Evolutionary conservation across 75 land plant species (phyloP).

Genomic region (Ceratopteris richardii): DNA sequence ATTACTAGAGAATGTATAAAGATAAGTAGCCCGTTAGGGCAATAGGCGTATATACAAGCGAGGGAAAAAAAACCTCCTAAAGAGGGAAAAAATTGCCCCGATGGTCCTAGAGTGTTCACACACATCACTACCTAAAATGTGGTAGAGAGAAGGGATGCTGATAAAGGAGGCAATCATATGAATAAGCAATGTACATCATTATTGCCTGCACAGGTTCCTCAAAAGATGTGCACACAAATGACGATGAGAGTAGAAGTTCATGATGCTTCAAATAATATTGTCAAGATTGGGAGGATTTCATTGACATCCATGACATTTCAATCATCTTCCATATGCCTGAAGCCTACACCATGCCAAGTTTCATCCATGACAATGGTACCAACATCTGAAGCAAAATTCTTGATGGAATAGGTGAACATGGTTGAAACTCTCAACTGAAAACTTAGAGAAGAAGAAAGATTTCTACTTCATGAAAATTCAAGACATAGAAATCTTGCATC

Average conservation of each 20-base stretch:
- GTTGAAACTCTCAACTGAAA: conserved; percentile 58
- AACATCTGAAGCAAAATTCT: not conserved
- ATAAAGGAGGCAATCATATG: conserved; percentile 67
- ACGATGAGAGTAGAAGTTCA: not conserved
- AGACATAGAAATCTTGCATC: conserved; percentile 83
- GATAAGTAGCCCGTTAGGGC: no score
- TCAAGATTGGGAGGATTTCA: not conserved
- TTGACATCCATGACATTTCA: not conserved
- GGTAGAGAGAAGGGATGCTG: conserved; percentile 67
- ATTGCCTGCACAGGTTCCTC: not conserved
- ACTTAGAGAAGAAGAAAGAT: conserved; percentile 85
- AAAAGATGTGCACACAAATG: not conserved
- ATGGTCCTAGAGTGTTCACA: no score
- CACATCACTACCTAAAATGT: no score
- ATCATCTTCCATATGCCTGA: not conserved
- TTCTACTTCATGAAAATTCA: conserved; percentile 81
- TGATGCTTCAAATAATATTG: no score
- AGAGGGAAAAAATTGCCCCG: no score
- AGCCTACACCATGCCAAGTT: not conserved
- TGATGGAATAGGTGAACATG: conserved; percentile 16
- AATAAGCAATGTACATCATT: conserved; percentile 35
- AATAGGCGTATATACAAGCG: no score
- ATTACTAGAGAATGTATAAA: no score
- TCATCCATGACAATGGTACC: not conserved
- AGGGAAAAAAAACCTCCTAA: no score